Conservation (phyloP, 1,139 yeast species). For the Geotrichum reessii region DNA sequence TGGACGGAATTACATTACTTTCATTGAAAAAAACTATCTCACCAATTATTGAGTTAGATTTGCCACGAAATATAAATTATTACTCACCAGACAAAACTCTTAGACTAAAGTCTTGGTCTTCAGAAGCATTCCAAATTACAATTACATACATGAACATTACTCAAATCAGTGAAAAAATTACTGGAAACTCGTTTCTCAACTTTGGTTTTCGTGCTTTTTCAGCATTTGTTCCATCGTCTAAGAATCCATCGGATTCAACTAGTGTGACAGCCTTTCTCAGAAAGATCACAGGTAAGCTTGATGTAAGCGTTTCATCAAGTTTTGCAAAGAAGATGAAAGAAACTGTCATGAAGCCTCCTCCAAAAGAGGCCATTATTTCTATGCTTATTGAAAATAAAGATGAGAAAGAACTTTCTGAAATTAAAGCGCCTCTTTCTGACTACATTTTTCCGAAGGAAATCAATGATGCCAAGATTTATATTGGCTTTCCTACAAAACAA, state of each 20-base stretch:
- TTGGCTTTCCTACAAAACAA: conserved; percentile 43
- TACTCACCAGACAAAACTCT: conserved; percentile 31
- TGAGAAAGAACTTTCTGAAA: conserved; percentile 32
- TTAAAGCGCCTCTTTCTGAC: conserved; percentile 35
- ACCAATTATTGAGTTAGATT: conserved; percentile 23
- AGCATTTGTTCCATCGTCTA: conserved; percentile 32
- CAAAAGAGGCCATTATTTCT: conserved; percentile 35
- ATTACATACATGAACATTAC: conserved; percentile 38
- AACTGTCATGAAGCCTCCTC: conserved; percentile 42
- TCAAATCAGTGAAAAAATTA: conserved; percentile 30
- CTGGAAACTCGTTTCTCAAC: conserved; percentile 28
- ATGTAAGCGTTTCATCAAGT: conserved; percentile 31
- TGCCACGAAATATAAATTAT: conserved; percentile 29
- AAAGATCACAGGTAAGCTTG: conserved; percentile 32
- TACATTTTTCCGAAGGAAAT: conserved; percentile 36
- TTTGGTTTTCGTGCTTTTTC: conserved; percentile 35
- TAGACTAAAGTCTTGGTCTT: conserved; percentile 25
- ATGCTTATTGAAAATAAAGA: conserved; percentile 31
- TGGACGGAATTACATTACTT: conserved; percentile 32
- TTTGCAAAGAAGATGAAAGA: conserved; percentile 37
- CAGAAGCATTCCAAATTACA: conserved; percentile 33
- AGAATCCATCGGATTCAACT: conserved; percentile 33
- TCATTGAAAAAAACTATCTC: conserved; percentile 30
- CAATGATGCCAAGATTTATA: conserved; percentile 39
- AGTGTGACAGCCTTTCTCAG: conserved; percentile 32